These are phyloP conservation scores for Cladophialophora carrionii DNA, from an alignment of 2,329 filamentous ascomycete genomes.

Conservation along the genomic window DNA sequence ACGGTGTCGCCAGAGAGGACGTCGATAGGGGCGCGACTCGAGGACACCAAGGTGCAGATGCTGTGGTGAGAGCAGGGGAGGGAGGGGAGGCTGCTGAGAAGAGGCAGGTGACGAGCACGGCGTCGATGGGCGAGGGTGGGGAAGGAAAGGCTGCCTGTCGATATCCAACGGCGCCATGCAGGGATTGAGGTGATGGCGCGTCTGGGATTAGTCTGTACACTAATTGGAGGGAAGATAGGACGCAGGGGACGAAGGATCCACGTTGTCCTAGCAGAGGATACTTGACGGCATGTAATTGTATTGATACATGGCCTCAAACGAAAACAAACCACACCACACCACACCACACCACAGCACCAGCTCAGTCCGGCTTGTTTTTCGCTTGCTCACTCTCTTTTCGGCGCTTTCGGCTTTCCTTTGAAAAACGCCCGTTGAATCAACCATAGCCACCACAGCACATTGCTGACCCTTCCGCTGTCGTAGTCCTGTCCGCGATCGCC, in stretches of 20 bases:
- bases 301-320: background rate
- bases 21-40: background rate
- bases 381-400: background rate
- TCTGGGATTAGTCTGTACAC: background rate
- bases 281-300: background rate
- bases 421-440: constrained; percentile 16
- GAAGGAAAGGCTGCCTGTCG: background rate
- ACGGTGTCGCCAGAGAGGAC: background rate
- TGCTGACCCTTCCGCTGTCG: constrained; percentile 27
- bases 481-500: constrained; percentile 40
- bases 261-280: background rate
- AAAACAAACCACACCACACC: background rate
- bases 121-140: background rate
- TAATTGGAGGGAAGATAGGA: background rate
- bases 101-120: background rate
- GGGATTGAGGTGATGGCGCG: background rate
- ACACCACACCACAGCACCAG: no score
- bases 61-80: background rate
- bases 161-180: background rate
- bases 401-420: background rate
- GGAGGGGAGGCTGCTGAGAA: background rate
- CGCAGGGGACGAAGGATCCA: background rate
- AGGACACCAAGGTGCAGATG: background rate
- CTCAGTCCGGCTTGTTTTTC: background rate
- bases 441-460: constrained; percentile 25